Evolutionary conservation across 306 rosid species (phyloP).

Genomic region (Luffa acutangula): DNA sequence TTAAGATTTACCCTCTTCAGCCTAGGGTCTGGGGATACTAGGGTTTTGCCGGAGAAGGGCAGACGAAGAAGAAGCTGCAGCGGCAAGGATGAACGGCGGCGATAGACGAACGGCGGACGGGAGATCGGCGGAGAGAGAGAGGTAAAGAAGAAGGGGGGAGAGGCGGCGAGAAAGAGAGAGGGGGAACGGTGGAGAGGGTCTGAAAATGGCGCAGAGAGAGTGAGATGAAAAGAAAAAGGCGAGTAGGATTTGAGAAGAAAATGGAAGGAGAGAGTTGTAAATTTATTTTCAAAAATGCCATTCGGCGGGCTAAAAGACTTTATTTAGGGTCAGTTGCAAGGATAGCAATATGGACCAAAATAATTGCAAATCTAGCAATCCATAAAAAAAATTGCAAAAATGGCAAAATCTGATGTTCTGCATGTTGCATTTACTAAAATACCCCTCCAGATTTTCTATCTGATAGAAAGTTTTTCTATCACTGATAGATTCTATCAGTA

Average conservation of each 20-base stretch:
- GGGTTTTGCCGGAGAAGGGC: not conserved
- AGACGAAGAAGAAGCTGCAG: not conserved
- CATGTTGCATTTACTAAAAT: too few relatives aligned
- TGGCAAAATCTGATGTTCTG: too few relatives aligned
- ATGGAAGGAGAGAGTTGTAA: not conserved
- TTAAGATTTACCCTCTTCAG: slow-evolving; percentile 5
- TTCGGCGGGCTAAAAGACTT: not conserved
- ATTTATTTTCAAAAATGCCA: not conserved
- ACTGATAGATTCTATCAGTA: too few relatives aligned
- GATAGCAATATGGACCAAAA: too few relatives aligned
- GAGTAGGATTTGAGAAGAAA: not conserved
- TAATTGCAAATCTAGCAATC: too few relatives aligned
- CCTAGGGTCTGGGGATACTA: not conserved
- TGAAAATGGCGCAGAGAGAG: not conserved
- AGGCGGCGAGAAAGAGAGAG: not conserved
- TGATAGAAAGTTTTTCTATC: too few relatives aligned
- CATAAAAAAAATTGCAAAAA: too few relatives aligned
- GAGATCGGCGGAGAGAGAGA: not conserved
- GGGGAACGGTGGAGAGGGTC: not conserved
- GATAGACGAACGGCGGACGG: not conserved
- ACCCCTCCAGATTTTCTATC: too few relatives aligned
- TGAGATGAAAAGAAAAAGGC: not conserved
- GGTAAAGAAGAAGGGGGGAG: not conserved
- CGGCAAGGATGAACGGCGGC: not conserved
- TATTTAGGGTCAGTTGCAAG: too few relatives aligned